These are phyloP conservation scores for Chlorella ohadii DNA, from an alignment of 139 green algal genomes.

Conservation along the genomic window DNA sequence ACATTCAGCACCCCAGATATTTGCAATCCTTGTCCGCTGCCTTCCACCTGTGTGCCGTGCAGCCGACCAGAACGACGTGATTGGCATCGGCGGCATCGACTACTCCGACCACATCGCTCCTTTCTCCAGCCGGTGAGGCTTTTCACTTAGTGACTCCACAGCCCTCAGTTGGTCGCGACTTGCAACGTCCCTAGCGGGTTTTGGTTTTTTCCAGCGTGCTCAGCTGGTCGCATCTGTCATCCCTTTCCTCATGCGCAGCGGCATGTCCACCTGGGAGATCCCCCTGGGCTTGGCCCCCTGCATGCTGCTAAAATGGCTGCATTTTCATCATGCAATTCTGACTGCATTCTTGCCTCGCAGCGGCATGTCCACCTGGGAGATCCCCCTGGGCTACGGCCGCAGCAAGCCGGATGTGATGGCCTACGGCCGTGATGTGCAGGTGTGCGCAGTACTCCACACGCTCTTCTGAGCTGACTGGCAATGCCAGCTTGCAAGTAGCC, in stretches of 20 bases:
- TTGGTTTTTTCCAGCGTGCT: too few species aligned
- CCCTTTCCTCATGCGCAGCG: too few species aligned
- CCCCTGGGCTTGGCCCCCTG: constrained; percentile 78
- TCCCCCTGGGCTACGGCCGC: constrained; percentile 77
- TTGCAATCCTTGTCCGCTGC: neutral
- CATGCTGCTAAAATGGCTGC: too few species aligned
- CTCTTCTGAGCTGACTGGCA: too few species aligned
- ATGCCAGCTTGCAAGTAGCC: too few species aligned
- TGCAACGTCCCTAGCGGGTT: too few species aligned
- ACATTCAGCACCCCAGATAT: too few species aligned
- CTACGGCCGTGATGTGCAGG: constrained; percentile 90
- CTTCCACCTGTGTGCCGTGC: neutral
- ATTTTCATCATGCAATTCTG: too few species aligned
- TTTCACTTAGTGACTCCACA: too few species aligned
- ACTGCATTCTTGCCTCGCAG: too few species aligned
- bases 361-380: constrained; percentile 98
- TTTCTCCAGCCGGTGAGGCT: constrained; percentile 72
- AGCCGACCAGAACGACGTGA: constrained; percentile 97
- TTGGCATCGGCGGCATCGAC: constrained; percentile 97
- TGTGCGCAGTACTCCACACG: neutral
- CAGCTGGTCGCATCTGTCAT: too few species aligned
- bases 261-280: constrained; percentile 98
- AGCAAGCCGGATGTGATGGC: constrained; percentile 94
- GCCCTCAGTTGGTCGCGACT: too few species aligned
- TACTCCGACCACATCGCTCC: constrained; percentile 85